phyloP scores from a whole-genome alignment of 2,329 filamentous ascomycete species.

The Paramyrothecium sp. region DNA sequence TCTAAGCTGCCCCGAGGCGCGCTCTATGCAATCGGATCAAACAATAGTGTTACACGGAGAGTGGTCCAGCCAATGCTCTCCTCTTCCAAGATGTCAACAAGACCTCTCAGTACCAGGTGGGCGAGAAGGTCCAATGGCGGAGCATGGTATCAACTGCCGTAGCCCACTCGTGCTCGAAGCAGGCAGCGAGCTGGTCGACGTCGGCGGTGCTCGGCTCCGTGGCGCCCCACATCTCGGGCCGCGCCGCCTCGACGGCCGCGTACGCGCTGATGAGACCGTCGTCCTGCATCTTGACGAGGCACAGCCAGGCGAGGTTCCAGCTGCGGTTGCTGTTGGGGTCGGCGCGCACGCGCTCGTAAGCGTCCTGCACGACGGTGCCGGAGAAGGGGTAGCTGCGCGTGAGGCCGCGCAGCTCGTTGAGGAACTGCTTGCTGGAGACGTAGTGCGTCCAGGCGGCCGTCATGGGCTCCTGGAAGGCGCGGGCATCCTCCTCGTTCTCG shows the following conservation, averaged over 20 bases:
- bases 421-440: constrained; percentile 66
- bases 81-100: no score
- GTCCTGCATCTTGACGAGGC: constrained; percentile 63
- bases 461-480: constrained; percentile 61
- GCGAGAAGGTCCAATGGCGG: constrained; percentile 63
- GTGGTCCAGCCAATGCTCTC: no score
- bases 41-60: neutral
- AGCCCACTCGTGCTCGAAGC: constrained; percentile 67
- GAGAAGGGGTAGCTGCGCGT: constrained; percentile 68
- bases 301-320: constrained; percentile 76
- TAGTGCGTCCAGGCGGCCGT: constrained; percentile 71
- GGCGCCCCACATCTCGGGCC: constrained; percentile 69
- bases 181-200: constrained; percentile 56
- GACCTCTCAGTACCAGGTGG: constrained; percentile 47
- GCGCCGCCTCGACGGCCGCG: constrained; percentile 58
- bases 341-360: constrained; percentile 59
- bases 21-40: neutral
- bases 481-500: constrained; percentile 57
- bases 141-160: constrained; percentile 64
- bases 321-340: constrained; percentile 67
- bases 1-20: neutral
- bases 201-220: constrained; percentile 54
- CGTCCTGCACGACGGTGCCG: constrained; percentile 63
- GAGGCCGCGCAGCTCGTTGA: constrained; percentile 67
- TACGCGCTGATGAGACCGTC: constrained; percentile 61